These are phyloP conservation scores for Diatrype stigma DNA, from an alignment of 2,329 filamentous ascomycete genomes.

Conservation along the genomic window DNA sequence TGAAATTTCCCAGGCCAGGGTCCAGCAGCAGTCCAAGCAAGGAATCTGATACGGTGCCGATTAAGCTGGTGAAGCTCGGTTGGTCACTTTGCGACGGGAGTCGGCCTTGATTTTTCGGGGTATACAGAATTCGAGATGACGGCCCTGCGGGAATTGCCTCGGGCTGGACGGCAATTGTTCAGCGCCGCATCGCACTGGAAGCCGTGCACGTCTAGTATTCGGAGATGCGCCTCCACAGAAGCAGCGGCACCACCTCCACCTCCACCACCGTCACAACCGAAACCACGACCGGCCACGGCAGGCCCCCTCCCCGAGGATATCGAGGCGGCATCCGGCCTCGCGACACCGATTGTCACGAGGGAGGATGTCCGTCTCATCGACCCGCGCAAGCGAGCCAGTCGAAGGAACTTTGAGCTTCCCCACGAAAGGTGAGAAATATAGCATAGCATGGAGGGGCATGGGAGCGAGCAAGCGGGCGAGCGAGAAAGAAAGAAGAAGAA, in stretches of 20 bases:
- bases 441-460: background rate
- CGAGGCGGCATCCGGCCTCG: constrained; percentile 47
- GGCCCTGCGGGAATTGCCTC: constrained; percentile 24
- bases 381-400: constrained; percentile 39
- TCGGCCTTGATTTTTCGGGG: background rate
- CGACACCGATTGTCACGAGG: constrained; percentile 32
- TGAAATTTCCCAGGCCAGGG: background rate
- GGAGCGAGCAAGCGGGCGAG: background rate
- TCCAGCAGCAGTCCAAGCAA: background rate
- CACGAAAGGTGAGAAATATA: constrained; percentile 18
- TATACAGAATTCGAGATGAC: constrained; percentile 13
- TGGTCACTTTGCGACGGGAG: background rate
- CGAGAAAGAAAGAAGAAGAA: too few relatives aligned
- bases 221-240: constrained; percentile 45
- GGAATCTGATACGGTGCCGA: background rate
- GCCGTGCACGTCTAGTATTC: constrained; percentile 17
- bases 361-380: constrained; percentile 39
- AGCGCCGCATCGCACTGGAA: constrained; percentile 17
- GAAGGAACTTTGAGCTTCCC: constrained; percentile 22
- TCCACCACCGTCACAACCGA: too few relatives aligned
- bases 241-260: constrained; percentile 30
- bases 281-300: too few relatives aligned
- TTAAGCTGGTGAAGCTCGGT: too few relatives aligned
- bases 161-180: constrained; percentile 22
- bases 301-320: constrained; percentile 44